These are phyloP conservation scores for Rhododendron henanense DNA, from an alignment of 148 eudicot genomes.

Conservation along the genomic window DNA sequence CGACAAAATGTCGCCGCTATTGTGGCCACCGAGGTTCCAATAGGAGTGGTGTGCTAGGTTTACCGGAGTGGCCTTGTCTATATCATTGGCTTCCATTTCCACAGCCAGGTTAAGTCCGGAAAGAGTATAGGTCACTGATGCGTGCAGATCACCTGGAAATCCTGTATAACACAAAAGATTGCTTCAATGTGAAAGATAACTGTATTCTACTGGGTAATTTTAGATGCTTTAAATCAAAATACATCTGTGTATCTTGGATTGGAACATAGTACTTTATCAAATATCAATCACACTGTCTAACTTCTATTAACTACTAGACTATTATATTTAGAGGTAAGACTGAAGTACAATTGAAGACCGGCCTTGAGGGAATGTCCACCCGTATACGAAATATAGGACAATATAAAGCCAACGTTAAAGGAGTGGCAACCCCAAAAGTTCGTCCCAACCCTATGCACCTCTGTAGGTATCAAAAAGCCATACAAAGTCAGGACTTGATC, in stretches of 20 bases:
- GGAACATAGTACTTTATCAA: background rate
- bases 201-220: background rate
- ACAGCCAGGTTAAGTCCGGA: slow-evolving; percentile 27
- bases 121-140: slow-evolving; percentile 43
- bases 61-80: slow-evolving; percentile 80
- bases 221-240: background rate
- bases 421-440: background rate
- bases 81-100: slow-evolving; percentile 52
- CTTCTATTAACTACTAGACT: background rate
- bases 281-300: background rate
- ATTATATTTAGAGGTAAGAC: background rate
- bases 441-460: background rate
- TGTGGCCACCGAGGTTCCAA: slow-evolving; percentile 86
- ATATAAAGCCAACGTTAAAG: background rate
- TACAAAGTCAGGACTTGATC: background rate
- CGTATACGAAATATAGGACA: background rate
- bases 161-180: slow-evolving; percentile 28
- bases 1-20: slow-evolving; percentile 54
- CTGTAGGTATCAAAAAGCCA: background rate
- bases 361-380: background rate
- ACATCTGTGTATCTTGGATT: background rate
- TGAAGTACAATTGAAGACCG: background rate
- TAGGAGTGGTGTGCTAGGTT: slow-evolving; percentile 80
- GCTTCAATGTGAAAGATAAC: background rate
- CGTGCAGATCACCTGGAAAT: slow-evolving; percentile 68